A percentile compares a stretch with the other conserved stretches of the same genome.
Evolutionary conservation across 768 basidiomycete species (phyloP).

Genomic region (Suillus plorans): DNA sequence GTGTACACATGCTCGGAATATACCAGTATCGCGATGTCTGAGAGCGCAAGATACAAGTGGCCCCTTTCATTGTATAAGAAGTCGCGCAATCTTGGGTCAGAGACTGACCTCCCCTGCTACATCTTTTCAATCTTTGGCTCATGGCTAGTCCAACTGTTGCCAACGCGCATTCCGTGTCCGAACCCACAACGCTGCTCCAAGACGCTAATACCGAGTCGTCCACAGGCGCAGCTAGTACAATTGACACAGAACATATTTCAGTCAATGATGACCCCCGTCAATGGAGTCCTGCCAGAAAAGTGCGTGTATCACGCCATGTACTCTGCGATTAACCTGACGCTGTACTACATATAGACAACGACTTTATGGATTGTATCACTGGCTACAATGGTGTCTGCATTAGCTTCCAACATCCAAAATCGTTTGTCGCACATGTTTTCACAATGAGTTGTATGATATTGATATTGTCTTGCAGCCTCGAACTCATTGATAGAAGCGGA

Average conservation of each 20-base stretch:
- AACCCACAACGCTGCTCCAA: not conserved
- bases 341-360: conserved; percentile 13
- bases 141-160: not conserved
- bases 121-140: not conserved
- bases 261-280: conserved; percentile 63
- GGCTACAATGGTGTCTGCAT: conserved; percentile 18
- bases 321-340: not conserved
- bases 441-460: not conserved
- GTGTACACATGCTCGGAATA: not conserved
- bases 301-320: conserved; percentile 16
- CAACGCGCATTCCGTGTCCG: not conserved
- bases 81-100: not conserved
- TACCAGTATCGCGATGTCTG: not conserved
- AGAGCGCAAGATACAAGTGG: not conserved
- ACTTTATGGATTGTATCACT: conserved; percentile 15
- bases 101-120: not conserved
- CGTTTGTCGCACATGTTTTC: conserved; percentile 17
- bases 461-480: conserved; percentile 45
- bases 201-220: not conserved
- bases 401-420: conserved; percentile 28
- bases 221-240: not conserved
- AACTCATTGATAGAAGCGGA: conserved; percentile 59
- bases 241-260: conserved; percentile 35
- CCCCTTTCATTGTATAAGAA: not conserved
- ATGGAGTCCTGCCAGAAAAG: conserved; percentile 61